These are phyloP conservation scores for Nephelium lappaceum DNA, from an alignment of 345 rosid species.

Conservation along the genomic window DNA sequence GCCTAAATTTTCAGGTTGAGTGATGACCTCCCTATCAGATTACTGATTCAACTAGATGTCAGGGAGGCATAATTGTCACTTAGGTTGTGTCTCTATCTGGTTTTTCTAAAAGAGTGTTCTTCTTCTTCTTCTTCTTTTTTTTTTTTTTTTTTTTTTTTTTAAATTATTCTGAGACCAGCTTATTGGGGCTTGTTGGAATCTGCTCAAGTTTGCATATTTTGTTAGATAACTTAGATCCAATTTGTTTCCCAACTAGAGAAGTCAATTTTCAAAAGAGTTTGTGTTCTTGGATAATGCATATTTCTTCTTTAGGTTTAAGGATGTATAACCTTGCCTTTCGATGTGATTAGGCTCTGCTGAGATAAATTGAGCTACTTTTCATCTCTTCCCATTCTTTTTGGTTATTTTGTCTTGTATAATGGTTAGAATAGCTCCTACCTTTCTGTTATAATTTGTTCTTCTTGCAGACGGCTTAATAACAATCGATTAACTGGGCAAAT, in stretches of 20 bases:
- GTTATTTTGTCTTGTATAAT: neutral
- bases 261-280: neutral
- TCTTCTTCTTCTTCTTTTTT: too few relatives aligned
- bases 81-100: neutral
- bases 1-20: neutral
- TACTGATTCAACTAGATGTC: neutral
- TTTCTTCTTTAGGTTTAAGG: neutral
- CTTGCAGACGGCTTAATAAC: slow-evolving; percentile 66
- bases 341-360: neutral
- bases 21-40: neutral
- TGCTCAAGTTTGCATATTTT: neutral
- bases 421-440: neutral
- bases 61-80: neutral
- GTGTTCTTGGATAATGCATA: neutral
- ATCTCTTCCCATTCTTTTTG: neutral
- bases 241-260: neutral
- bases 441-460: slow-evolving; percentile 7
- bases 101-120: neutral
- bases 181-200: neutral
- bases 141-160: too few relatives aligned
- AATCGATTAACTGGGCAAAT: slow-evolving; percentile 61
- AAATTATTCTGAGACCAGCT: neutral
- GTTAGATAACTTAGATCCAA: neutral
- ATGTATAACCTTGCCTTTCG: neutral
- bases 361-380: neutral